Conservation (phyloP, 176 grass and related monocot genomes). For the Zizania latifolia region DNA sequence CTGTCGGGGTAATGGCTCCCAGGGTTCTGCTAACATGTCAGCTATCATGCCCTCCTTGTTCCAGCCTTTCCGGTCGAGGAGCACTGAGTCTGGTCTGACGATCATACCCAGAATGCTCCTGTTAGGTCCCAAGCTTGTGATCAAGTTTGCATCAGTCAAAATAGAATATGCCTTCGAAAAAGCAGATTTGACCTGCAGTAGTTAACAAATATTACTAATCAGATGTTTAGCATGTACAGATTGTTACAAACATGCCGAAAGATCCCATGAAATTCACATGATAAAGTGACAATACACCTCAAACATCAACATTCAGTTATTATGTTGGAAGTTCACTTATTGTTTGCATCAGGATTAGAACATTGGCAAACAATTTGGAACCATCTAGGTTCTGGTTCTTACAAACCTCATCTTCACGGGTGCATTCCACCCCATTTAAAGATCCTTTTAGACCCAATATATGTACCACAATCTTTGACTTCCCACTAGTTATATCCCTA, state of each 20-base stretch:
- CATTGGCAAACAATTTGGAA: not conserved
- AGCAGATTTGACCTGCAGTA: slow-evolving; percentile 82
- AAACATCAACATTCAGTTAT: too few relatives aligned
- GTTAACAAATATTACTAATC: not conserved
- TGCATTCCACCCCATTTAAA: not conserved
- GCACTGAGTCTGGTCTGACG: slow-evolving; percentile 71
- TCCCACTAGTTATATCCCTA: not conserved
- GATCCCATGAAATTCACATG: not conserved
- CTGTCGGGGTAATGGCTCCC: slow-evolving; percentile 45
- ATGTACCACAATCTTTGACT: not conserved
- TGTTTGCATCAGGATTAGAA: not conserved
- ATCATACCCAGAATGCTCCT: slow-evolving; percentile 85
- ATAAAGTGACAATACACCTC: too few relatives aligned
- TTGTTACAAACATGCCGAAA: not conserved
- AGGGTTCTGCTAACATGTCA: slow-evolving; percentile 51
- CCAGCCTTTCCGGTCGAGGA: slow-evolving; percentile 87
- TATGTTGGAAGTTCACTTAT: not conserved
- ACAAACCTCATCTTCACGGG: not conserved
- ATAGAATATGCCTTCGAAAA: slow-evolving; percentile 78
- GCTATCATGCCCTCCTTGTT: slow-evolving; percentile 29
- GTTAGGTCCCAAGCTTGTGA: slow-evolving; percentile 56
- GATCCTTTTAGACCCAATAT: not conserved
- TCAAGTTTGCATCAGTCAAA: slow-evolving; percentile 64
- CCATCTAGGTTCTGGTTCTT: not conserved
- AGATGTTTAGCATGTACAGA: not conserved